Base-by-base conservation (phyloP, 2,329 filamentous ascomycete species). In the Pseudogymnoascus sp. region DNA sequence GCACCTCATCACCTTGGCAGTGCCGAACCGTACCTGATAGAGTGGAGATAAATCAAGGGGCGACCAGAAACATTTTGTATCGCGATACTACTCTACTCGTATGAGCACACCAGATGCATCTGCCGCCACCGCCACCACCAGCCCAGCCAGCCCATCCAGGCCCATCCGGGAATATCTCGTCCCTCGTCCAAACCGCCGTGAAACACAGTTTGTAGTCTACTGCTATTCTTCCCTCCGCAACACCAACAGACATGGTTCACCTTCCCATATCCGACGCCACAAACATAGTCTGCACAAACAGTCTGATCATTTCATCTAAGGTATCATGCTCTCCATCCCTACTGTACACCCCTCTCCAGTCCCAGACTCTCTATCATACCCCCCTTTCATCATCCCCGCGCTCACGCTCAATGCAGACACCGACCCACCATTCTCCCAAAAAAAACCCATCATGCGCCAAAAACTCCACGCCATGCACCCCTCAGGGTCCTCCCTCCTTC, bases 281-380 rank as follows among this genome's bases (percentile, higher is more conserved):
- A 55, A 55, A 35, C 48, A 55, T 18, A 5, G 29, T 18, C 29
- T 33, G 8, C 29, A 33, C 21, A 15, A 55, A 55, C 29, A 55
- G 48, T 55, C 48, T 55, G 48, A 55, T 55, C 48, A 55, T 55
- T 55, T 55, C 48, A 55, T 55, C 48, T 55, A 55, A 55, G 48
- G 48, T 55, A 55, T 33, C 48, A 55, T 55, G 29, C 48, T 55
- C 31, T 35, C 48, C 10, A 55, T 33, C 27, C 2, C n/a, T 55
- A 55, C 48, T 55, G 13, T 55, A 55, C 48, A 55, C 27, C 48
- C 29, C 42, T 7, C 29, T 10, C 27, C 9, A 37, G 18, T 8
- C 45, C 45, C 29, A 33, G 27, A 7, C 45, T 31, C n/a, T 31
- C 27, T 55, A 55, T 55, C 45, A 55, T 33, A 15, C n/a, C 39